These are phyloP conservation scores for Sugiyamaella qingdaonensis DNA, from an alignment of 805 yeast species.

Conservation along the genomic window DNA sequence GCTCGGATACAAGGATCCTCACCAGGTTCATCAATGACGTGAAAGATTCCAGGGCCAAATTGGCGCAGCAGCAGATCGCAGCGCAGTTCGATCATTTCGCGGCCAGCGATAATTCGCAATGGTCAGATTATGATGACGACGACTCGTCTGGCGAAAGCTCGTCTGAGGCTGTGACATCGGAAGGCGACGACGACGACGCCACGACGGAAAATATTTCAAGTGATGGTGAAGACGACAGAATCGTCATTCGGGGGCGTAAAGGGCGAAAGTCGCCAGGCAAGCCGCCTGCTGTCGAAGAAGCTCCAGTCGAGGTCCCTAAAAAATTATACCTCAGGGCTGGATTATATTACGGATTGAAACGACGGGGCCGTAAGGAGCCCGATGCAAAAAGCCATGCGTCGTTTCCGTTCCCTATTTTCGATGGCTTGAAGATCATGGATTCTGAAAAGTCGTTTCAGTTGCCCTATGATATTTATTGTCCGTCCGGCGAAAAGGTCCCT, in stretches of 20 bases:
- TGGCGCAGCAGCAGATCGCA: neutral
- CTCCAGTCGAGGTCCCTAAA: neutral
- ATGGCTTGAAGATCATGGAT: constrained; percentile 12
- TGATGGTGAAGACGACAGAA: constrained; percentile 1
- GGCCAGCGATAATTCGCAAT: neutral
- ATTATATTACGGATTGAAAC: constrained; percentile 5
- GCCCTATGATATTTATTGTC: constrained; percentile 37
- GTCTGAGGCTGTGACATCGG: neutral
- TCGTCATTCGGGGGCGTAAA: neutral
- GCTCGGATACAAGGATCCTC: neutral
- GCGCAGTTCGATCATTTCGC: neutral
- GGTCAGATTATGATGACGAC: neutral
- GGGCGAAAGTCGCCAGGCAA: neutral
- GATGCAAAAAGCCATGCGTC: neutral
- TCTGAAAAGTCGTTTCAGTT: constrained; percentile 26
- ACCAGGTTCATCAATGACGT: neutral
- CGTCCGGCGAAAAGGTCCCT: constrained; percentile 26
- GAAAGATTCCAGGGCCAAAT: neutral
- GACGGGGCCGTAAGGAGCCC: constrained; percentile 1
- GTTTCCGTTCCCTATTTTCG: constrained; percentile 17
- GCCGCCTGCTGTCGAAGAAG: neutral
- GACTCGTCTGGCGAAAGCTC: neutral
- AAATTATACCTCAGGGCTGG: constrained; percentile 11
- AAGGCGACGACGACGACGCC: constrained; percentile 1
- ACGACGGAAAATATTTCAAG: neutral